Base-by-base conservation (phyloP, 139 green algal species). In the Yamagishiella unicocca region DNA sequence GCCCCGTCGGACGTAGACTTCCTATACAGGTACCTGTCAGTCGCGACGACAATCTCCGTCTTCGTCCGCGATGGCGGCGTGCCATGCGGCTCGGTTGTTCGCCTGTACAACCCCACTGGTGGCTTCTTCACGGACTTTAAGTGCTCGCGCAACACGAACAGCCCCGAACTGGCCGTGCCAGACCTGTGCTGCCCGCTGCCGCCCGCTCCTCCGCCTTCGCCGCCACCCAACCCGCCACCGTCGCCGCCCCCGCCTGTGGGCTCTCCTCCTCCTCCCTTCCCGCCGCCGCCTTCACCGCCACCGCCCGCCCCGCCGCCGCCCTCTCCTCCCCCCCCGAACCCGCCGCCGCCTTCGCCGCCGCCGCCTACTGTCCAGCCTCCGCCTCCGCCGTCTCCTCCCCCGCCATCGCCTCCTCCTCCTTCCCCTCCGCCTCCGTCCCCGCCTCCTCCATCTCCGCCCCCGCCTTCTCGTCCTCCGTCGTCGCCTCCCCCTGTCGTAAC, bases 131-230 rank as follows among this genome's bases (percentile, higher is more conserved):
- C 19, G 8, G 78, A 84, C 27, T 84, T 38, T 38, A 4, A 2
- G 25, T 84, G 78, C 74, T 14, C 21, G 0, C 74, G 74, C 58
- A 27, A 61, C 3, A 33, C 35, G 35, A 42, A 35, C 55, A 29
- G 0, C 27, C 27, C 55, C 1, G 37, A n/a, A 1, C 27, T 74
- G 25, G 5, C 0, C 25, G 40, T 84, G 29, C 14, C 27, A 5
- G 58, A 84, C 61, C 78, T 84, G 19, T 84, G 78, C 54, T 84
- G 78, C 78, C 58, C 76, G 29, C 5, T 70, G 54, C 76, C 76
- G 33, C 76, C 76, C 2, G 38, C 54, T 35, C 76, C 76, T 24
- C 53, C 54, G 21, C 76, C 76, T 17, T 35, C 53, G 50, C 37
- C 74, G 24, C 46, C 46, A 8, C 21, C 74, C 31, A n/a, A 31